Evolutionary conservation across 2,329 filamentous ascomycete species (phyloP), one percentile per base, ranked within the genome.

Genomic region (Ascosphaera apis): DNA sequence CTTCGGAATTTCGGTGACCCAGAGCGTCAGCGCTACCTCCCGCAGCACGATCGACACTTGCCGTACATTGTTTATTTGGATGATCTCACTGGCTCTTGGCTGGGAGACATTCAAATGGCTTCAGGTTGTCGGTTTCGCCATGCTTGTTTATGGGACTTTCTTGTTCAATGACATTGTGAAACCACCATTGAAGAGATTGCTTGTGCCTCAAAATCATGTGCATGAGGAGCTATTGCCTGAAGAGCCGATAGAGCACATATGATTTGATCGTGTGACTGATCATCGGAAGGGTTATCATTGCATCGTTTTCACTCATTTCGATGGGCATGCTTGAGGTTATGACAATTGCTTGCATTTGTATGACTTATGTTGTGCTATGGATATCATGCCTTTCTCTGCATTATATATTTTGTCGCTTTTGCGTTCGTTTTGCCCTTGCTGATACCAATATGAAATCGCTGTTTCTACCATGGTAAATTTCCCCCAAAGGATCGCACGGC

Each of bases 21-120:
- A 81, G 40, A 74, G 60, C 42, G 82, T 98, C 44, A 91, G 79
- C 42, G 88, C 88, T 8, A 98, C 88, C 0, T 82, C 86, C 1
- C 73, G 88, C 41, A 91, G 82, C 21, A 95, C 86, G 21, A 95
- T 98, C 47, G 88, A 98, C 55, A 98, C 88, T 1, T 95, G 84
- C 63, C 74, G 86, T 30, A 98, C 88, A 0, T 69, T 98, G 1
- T 95, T 98, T 60, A 95, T 98, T 57, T 98, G 88, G 88, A 67
- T 98, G 18, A 80, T 92, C 11, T 91, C 82, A 13, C 69, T 98
- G 3, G 81, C 78, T 3, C 68, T 98, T 2, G 84, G 84, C 41
- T 98, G 88, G 88, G 88, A 98, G 60, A 75, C 72, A 0, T 95
- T 98, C 69, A 95, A 95, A 59, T 91, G 81, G 77, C 68, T 98